A percentile compares a stretch with the other conserved stretches of the same genome.
These are phyloP conservation scores for Penicillium sp. DNA, from an alignment of 2,329 filamentous ascomycete genomes.

Conservation along the genomic window DNA sequence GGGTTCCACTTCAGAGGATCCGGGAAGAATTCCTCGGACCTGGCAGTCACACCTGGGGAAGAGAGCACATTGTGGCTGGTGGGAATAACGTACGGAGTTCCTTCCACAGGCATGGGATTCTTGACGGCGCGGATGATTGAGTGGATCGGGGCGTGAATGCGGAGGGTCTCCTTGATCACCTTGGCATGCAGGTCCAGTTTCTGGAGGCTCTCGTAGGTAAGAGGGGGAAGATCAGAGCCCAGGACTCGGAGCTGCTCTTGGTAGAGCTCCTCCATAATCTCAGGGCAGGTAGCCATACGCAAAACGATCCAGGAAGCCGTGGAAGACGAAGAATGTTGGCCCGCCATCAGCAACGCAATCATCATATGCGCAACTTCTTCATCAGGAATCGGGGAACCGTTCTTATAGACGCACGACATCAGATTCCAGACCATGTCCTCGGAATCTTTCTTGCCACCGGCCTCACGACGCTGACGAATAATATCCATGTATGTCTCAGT, in stretches of 20 bases:
- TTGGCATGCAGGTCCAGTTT: slow-evolving; percentile 77
- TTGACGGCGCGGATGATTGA: slow-evolving; percentile 92
- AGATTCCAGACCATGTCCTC: slow-evolving; percentile 86
- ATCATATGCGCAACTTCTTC: slow-evolving; percentile 87
- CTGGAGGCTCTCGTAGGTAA: slow-evolving; percentile 72
- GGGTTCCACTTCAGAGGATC: slow-evolving; percentile 81
- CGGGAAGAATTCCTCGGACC: slow-evolving; percentile 71
- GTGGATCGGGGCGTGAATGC: slow-evolving; percentile 88
- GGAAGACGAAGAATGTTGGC: slow-evolving; percentile 82
- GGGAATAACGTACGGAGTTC: slow-evolving; percentile 78
- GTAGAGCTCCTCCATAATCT: slow-evolving; percentile 78
- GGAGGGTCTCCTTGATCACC: slow-evolving; percentile 86
- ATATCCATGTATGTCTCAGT: slow-evolving; percentile 77
- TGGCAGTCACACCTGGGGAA: slow-evolving; percentile 75
- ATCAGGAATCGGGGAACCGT: slow-evolving; percentile 72
- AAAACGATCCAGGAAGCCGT: slow-evolving; percentile 82
- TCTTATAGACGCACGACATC: slow-evolving; percentile 81
- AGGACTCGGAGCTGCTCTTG: slow-evolving; percentile 72
- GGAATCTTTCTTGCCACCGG: slow-evolving; percentile 49
- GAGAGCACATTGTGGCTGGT: slow-evolving; percentile 75
- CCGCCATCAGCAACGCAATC: slow-evolving; percentile 89
- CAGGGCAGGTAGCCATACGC: slow-evolving; percentile 69
- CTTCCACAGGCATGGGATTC: slow-evolving; percentile 75
- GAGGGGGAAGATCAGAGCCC: slow-evolving; percentile 67
- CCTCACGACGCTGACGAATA: slow-evolving; percentile 65